phyloP scores from a whole-genome alignment of 2,329 filamentous ascomycete genomes.

The Monascus ruber region DNA sequence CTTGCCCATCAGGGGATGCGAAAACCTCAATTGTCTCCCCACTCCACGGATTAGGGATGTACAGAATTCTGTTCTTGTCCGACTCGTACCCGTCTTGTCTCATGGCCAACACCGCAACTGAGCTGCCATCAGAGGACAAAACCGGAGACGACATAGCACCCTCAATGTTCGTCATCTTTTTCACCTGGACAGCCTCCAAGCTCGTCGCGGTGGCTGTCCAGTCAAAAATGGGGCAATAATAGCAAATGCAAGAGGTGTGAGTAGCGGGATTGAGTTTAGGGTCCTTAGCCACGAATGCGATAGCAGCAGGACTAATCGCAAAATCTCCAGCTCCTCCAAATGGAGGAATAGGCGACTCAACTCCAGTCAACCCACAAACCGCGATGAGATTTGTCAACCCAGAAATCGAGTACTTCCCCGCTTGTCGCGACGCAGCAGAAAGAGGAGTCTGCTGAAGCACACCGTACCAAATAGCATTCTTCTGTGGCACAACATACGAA shows the following conservation, averaged over 20 bases:
- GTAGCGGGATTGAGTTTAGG: slow-evolving; percentile 33
- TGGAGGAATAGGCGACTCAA: slow-evolving; percentile 38
- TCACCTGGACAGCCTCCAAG: slow-evolving; percentile 17
- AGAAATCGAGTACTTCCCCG: slow-evolving; percentile 29
- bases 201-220: slow-evolving; percentile 19
- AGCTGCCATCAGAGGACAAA: slow-evolving; percentile 32
- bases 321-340: slow-evolving; percentile 38
- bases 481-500: slow-evolving; percentile 37
- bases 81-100: slow-evolving; percentile 36
- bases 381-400: slow-evolving; percentile 33
- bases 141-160: slow-evolving; percentile 36
- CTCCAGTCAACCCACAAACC: slow-evolving; percentile 25
- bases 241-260: slow-evolving; percentile 36
- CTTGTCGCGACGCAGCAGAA: slow-evolving; percentile 24
- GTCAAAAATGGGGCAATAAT: slow-evolving; percentile 34
- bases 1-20: slow-evolving; percentile 23
- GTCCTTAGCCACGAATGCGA: slow-evolving; percentile 38
- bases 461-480: slow-evolving; percentile 40
- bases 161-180: slow-evolving; percentile 22
- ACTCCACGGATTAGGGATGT: slow-evolving; percentile 32
- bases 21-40: slow-evolving; percentile 30
- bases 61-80: slow-evolving; percentile 35
- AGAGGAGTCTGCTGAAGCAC: slow-evolving; percentile 31
- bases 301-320: slow-evolving; percentile 34
- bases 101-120: slow-evolving; percentile 34